phyloP scores from a whole-genome alignment of 2,329 filamentous ascomycete genomes.

The Fusarium lateritium region DNA sequence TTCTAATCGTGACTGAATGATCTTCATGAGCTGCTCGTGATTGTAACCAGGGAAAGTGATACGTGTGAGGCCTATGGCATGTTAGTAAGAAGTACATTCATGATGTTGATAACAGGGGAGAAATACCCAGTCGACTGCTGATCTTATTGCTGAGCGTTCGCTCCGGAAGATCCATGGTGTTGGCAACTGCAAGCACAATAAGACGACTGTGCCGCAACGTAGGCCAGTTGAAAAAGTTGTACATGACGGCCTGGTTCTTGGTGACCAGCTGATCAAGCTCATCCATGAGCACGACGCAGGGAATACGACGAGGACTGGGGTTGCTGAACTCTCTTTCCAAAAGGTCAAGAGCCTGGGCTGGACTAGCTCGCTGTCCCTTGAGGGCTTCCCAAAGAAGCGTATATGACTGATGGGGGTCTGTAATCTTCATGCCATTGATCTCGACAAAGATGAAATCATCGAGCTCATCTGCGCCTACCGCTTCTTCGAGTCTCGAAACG shows the following conservation, averaged over 20 bases:
- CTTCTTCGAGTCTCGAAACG: constrained; percentile 88
- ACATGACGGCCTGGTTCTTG: constrained; percentile 99
- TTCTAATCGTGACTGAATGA: constrained; percentile 93
- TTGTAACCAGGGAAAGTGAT: constrained; percentile 99
- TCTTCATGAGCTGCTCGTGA: constrained; percentile 96
- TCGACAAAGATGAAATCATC: constrained; percentile 99
- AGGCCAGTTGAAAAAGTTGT: constrained; percentile 99
- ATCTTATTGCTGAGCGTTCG: constrained; percentile 98
- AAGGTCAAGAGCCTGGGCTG: constrained; percentile 90
- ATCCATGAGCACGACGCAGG: constrained; percentile 98
- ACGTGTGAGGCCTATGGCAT: constrained; percentile 77
- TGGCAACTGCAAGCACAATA: constrained; percentile 96
- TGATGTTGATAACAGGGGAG: not conserved
- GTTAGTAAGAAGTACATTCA: not conserved
- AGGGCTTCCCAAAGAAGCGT: constrained; percentile 95
- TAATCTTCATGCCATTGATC: constrained; percentile 99
- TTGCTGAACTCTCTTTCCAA: constrained; percentile 93
- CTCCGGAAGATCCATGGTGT: constrained; percentile 98
- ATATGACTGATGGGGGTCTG: constrained; percentile 97
- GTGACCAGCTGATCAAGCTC: constrained; percentile 98
- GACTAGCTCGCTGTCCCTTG: constrained; percentile 92
- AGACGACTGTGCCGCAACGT: constrained; percentile 90
- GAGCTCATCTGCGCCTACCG: constrained; percentile 89
- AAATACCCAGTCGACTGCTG: constrained; percentile 82
- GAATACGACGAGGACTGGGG: constrained; percentile 89